Percentiles rank a stretch among this genome's conserved stretches.
These are phyloP conservation scores for Wickerhamomyces sp. DNA, from an alignment of 1,139 yeast genomes.

Conservation along the genomic window DNA sequence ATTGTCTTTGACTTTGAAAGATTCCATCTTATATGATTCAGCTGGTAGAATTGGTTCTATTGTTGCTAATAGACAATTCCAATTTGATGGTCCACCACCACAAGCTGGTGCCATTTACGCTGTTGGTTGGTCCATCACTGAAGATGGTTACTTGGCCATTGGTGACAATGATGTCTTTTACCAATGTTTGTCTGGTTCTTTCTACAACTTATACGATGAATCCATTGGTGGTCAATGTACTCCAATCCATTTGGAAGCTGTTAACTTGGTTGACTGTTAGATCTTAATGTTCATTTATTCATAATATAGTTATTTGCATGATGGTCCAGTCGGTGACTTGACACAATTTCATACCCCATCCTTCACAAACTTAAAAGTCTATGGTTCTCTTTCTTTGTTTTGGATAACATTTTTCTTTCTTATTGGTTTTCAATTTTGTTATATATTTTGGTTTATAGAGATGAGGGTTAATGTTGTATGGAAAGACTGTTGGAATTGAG, in stretches of 20 bases:
- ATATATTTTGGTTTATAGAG: too few species aligned
- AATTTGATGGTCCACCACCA: slow-evolving; percentile 85
- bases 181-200: slow-evolving; percentile 73
- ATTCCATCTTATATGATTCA: slow-evolving; percentile 50
- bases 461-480: too few species aligned
- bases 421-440: too few species aligned
- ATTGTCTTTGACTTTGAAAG: slow-evolving; percentile 49
- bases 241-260: slow-evolving; percentile 54
- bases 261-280: slow-evolving; percentile 58
- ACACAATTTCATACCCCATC: too few species aligned
- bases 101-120: slow-evolving; percentile 86
- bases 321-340: too few species aligned
- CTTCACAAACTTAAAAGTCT: neutral
- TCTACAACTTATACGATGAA: slow-evolving; percentile 77
- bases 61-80: slow-evolving; percentile 83
- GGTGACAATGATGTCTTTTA: slow-evolving; percentile 61
- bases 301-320: too few species aligned
- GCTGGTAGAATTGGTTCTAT: slow-evolving; percentile 72
- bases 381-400: too few species aligned
- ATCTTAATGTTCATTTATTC: neutral
- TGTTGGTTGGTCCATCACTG: slow-evolving; percentile 70
- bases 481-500: too few species aligned
- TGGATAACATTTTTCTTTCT: too few species aligned
- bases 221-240: slow-evolving; percentile 60
- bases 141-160: slow-evolving; percentile 61